Evolutionary conservation across 2,329 filamentous ascomycete species (phyloP).

Genomic region (Polytolypa hystricis): DNA sequence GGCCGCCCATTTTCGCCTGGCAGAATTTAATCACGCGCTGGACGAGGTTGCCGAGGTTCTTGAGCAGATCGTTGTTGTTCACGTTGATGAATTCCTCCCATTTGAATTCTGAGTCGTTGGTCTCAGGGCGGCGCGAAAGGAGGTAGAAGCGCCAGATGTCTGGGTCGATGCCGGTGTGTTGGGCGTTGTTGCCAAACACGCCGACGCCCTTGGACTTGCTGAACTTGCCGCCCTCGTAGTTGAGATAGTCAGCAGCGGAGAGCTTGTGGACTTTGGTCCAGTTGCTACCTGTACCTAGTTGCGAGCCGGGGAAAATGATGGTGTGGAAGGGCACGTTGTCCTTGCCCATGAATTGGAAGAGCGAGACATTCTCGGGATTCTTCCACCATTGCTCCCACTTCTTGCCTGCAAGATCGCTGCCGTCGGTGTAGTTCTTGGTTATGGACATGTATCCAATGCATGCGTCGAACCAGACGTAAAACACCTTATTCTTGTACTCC

Average conservation of each 20-base stretch:
- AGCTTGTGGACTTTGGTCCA: constrained; percentile 78
- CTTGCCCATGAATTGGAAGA: constrained; percentile 87
- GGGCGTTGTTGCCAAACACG: constrained; percentile 73
- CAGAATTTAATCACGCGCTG: constrained; percentile 41
- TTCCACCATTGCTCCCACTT: constrained; percentile 91
- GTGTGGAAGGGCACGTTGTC: constrained; percentile 70
- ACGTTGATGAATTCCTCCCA: constrained; percentile 65
- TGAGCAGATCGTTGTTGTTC: constrained; percentile 69
- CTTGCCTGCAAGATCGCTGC: too few relatives aligned
- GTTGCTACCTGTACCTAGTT: constrained; percentile 66
- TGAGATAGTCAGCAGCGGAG: constrained; percentile 71
- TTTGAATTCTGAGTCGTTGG: constrained; percentile 68
- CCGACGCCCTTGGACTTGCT: constrained; percentile 72
- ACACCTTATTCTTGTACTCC: constrained; percentile 57
- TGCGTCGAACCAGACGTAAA: constrained; percentile 78
- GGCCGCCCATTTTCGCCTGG: too few relatives aligned
- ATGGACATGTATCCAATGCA: constrained; percentile 82
- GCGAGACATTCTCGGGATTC: constrained; percentile 64
- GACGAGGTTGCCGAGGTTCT: constrained; percentile 56
- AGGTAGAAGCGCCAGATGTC: constrained; percentile 81
- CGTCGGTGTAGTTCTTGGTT: constrained; percentile 66
- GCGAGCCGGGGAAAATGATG: constrained; percentile 71
- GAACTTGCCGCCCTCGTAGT: constrained; percentile 74
- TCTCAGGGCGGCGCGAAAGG: constrained; percentile 65
- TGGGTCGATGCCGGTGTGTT: constrained; percentile 63